These are phyloP conservation scores for Lepidium didymum DNA, from an alignment of 345 rosid genomes.

Conservation along the genomic window DNA sequence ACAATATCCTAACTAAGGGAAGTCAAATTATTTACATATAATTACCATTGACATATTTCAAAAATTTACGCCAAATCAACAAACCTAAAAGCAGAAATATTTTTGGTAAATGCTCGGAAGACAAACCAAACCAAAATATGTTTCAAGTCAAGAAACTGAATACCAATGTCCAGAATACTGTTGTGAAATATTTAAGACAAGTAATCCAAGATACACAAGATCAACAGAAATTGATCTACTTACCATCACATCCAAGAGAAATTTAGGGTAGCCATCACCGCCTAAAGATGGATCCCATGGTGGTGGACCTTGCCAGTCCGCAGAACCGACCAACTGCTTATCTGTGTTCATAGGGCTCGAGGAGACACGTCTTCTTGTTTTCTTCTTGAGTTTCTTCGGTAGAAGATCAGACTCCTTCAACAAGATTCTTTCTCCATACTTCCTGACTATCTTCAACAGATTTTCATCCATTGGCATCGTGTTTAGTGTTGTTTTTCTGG, in stretches of 20 bases:
- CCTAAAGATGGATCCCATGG: slow-evolving; percentile 79
- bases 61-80: not conserved
- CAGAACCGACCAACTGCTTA: slow-evolving; percentile 28
- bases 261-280: slow-evolving; percentile 87
- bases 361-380: slow-evolving; percentile 41
- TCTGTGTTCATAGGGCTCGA: slow-evolving; percentile 26
- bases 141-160: not conserved
- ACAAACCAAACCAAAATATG: not conserved
- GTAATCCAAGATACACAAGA: not conserved
- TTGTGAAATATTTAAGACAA: not conserved
- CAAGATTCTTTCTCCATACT: slow-evolving; percentile 59
- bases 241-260: slow-evolving; percentile 96
- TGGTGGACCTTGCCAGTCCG: slow-evolving; percentile 73
- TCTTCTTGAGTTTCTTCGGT: slow-evolving; percentile 56
- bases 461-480: slow-evolving; percentile 68
- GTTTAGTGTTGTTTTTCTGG: slow-evolving; percentile 30
- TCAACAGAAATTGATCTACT: not conserved
- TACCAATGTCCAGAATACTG: not conserved
- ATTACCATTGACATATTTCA: not conserved
- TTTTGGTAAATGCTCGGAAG: not conserved
- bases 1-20: not conserved
- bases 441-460: slow-evolving; percentile 50
- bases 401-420: slow-evolving; percentile 64
- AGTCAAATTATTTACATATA: not conserved
- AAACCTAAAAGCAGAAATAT: not conserved